Evolutionary conservation across 495 filamentous ascomycete genomes (phyloP), one percentile per base, ranked within the genome.

Genomic region (Hyaloscypha hepaticicola): DNA sequence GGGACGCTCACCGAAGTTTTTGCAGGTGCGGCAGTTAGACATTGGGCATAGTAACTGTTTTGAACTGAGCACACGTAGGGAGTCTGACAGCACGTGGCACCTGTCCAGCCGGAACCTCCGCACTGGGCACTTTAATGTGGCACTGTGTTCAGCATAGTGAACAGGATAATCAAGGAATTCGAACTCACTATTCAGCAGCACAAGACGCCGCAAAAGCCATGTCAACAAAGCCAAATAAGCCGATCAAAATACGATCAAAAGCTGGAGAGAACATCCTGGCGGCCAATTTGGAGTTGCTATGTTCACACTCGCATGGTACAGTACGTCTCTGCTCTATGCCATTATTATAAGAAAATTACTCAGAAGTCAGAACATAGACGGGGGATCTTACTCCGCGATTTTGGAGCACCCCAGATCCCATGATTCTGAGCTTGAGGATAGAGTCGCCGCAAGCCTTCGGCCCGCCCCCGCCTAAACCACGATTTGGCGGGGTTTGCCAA

Each of bases 41-140:
- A 74, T 55, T 74, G 72, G 22, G 52, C 70, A 70, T 75, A 75
- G 67, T 71, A 74, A 53, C 66, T 59, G 27, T 74, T 74, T 25
- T 55, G n/a, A 34, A 63, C 50, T 21, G 55, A 25, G 50, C 72
- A 74, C 6, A 11, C 26, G 34, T 56, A 22, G 1, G 72, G 70
- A 26, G 69, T 33, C 27, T 64, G 38, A 31, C 72, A 74, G 29
- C 48, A 63, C 16, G 41, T 70, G 28, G 62, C 0, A 21, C 72
- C 72, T 24, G n/a, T 58, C 26, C 48, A 74, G 19, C 55, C 49
- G 24, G 60, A 58, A 24, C 62, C 69, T 41, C 31, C 58, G 25
- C 59, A 67, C 26, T 67, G 65, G 8, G 53, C 53, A 5, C 53
- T 56, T 16, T 4, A 24, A 53, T 5, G 1, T 53, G 25, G 22